These are phyloP conservation scores for Umbilicaria muhlenbergii DNA, from an alignment of 495 filamentous ascomycete genomes.

Conservation along the genomic window DNA sequence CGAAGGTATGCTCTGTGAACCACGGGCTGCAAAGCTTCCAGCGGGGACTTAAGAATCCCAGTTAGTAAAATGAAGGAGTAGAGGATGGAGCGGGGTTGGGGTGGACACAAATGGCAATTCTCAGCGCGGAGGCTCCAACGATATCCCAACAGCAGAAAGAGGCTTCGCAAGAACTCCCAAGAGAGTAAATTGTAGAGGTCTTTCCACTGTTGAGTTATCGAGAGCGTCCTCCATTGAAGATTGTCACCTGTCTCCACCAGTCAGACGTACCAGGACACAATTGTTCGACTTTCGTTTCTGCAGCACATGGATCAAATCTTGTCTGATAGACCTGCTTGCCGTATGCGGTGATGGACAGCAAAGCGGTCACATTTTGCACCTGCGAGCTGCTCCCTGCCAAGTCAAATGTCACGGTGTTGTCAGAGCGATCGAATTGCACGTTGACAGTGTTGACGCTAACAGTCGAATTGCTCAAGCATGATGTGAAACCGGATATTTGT, in stretches of 20 bases:
- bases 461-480: conserved; percentile 47
- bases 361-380: conserved; percentile 67
- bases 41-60: conserved; percentile 44
- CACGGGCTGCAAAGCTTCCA: conserved; percentile 57
- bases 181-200: background rate
- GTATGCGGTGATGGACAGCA: conserved; percentile 70
- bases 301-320: conserved; percentile 66
- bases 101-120: background rate
- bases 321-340: conserved; percentile 70
- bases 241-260: too few relatives aligned
- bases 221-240: background rate
- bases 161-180: background rate
- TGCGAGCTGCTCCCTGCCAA: conserved; percentile 60
- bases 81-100: too few relatives aligned
- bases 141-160: background rate
- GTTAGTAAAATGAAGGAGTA: background rate
- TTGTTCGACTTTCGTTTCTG: conserved; percentile 43
- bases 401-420: conserved; percentile 64
- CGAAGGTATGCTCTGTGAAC: conserved; percentile 50
- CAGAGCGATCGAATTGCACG: conserved; percentile 61
- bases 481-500: conserved; percentile 62
- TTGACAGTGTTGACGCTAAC: conserved; percentile 62
- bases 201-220: background rate
- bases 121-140: too few relatives aligned
- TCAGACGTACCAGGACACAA: conserved; percentile 64